Evolutionary conservation across 2,329 filamentous ascomycete species (phyloP), one percentile per base, ranked within the genome.

Genomic region (Calonectria leucothoes): DNA sequence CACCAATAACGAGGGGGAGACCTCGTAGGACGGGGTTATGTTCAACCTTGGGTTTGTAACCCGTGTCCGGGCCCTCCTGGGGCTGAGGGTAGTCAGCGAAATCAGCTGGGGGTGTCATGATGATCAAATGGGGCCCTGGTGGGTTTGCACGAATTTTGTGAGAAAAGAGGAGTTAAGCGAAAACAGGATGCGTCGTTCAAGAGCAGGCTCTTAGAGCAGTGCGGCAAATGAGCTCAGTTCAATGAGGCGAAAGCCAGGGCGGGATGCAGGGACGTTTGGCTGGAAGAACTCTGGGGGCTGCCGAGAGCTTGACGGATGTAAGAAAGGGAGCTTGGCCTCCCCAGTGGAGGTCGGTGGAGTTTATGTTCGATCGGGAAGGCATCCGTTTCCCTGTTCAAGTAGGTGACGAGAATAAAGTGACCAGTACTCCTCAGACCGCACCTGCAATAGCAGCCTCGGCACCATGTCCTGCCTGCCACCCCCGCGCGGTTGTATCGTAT

Each of bases 1-100:
- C 90, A 51, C 89, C 91, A 66, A 93, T 86, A 33, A 90, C 87
- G 61, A 97, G 86, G 10, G 91, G 83, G 37, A 89, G 84, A 6
- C 95, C 95, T 69, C 92, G 89, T 75, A 97, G 86, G 1, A 91
- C 88, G 0, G 95, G 94, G 81, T 96, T 95, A 49, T 89, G 87
- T 74, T 91, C 89, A 37, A 82, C 59, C 23, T 74, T 76, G n/a
- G 76, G 76, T 12, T 81, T 76, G n/a, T 84, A 83, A 12, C 83
- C 82, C 71, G 84, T 82, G 29, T 85, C 81, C 15, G 86, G 82
- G 33, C 80, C 82, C 64, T 85, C 79, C 10, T 79, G 68, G 57
- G 83, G 80, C 66, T 82, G 76, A 29, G 88, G 87, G 69, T 89
- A 88, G 76, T 87, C 83, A 75, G 83, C 82, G 74, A 88, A 89